Conservation (phyloP, 2,329 filamentous ascomycete genomes). For the Graphilbum sp. region DNA sequence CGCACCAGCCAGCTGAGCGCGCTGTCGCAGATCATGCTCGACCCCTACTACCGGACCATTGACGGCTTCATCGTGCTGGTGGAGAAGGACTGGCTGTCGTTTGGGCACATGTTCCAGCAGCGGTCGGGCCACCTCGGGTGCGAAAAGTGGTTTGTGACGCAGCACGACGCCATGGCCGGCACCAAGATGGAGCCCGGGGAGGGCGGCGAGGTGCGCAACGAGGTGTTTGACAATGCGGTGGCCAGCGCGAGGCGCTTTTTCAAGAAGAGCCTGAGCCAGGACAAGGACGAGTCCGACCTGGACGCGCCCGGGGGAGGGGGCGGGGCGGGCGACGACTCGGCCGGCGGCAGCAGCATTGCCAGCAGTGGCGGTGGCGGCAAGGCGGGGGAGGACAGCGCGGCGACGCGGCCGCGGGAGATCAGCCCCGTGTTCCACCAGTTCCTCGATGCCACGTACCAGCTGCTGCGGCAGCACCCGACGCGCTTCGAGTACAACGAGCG, state of each 20-base stretch:
- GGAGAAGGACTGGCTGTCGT: slow-evolving; percentile 96
- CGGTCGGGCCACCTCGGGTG: slow-evolving; percentile 76
- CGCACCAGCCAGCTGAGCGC: slow-evolving; percentile 89
- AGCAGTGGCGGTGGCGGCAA: slow-evolving; percentile 7
- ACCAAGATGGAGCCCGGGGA: slow-evolving; percentile 45
- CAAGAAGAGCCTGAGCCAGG: slow-evolving; percentile 54
- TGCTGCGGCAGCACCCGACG: slow-evolving; percentile 68
- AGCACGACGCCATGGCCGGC: slow-evolving; percentile 62
- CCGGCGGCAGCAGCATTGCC: slow-evolving; percentile 5
- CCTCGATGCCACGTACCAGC: slow-evolving; percentile 81
- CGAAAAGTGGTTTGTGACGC: slow-evolving; percentile 85
- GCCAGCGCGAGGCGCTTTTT: slow-evolving; percentile 81
- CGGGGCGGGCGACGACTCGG: slow-evolving; percentile 20
- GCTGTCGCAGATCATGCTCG: slow-evolving; percentile 79
- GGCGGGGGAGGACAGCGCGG: slow-evolving; percentile 34
- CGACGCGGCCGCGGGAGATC: slow-evolving; percentile 75
- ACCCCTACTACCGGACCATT: slow-evolving; percentile 87
- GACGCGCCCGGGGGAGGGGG: slow-evolving; percentile 27
- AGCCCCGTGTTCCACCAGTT: slow-evolving; percentile 98
- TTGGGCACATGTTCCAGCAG: slow-evolving; percentile 93
- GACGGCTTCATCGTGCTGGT: slow-evolving; percentile 89
- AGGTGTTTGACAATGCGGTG: slow-evolving; percentile 73
- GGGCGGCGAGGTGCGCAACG: slow-evolving; percentile 43
- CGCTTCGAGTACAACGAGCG: slow-evolving; percentile 95
- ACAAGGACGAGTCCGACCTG: slow-evolving; percentile 39